Base-by-base conservation (phyloP, 345 rosid species). In the Geranium rotundifolium region DNA sequence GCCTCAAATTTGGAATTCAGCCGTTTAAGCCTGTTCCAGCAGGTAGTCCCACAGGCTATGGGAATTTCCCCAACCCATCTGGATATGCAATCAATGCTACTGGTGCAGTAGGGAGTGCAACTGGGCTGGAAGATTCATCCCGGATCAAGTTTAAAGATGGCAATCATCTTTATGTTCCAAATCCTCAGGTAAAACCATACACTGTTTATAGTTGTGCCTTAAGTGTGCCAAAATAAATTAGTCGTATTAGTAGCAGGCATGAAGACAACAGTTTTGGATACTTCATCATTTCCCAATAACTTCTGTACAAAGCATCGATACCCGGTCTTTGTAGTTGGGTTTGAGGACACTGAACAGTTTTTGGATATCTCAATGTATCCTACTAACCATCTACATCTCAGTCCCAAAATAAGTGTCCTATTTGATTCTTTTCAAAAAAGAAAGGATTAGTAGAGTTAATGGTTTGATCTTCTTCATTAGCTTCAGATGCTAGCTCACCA, bases 1-100 rank as follows among this genome's bases (percentile, higher is more conserved):
- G 90, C 65, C 77, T 89, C 73, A 92, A 92, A 76, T 91, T 85
- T 73, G 96, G 96, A 46, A 75, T 89, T 61, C 96, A 84, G 77
- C 96, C 79, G 69, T 89, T 73, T 71, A 92, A 92, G 79, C 88
- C 90, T 39, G 83, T 89, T 62, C 91, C 84, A 41, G 75, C 77
- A 3, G 82, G 77, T 69, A 84, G 73, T 63, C 90, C 90, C 18
- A 59, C 84, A 19, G 86, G 84, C 18, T 85, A 76, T 70, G 90
- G 85, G 67, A 83, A 77, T 73, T 81, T 72, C 70, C 61, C 69
- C 19, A 81, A 73, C 69, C 85, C 89, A 19, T 59, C 78, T 62
- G 86, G 83, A 31, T 92, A 85, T 82, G 84, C 86, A 27, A 74
- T 85, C 17, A 89, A 80, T 77, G 69, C 89, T 63, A 79, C 92